A percentile compares a stretch with the other conserved stretches of the same genome.
Conservation (phyloP, 768 basidiomycete species). For the Galerina marginata region DNA sequence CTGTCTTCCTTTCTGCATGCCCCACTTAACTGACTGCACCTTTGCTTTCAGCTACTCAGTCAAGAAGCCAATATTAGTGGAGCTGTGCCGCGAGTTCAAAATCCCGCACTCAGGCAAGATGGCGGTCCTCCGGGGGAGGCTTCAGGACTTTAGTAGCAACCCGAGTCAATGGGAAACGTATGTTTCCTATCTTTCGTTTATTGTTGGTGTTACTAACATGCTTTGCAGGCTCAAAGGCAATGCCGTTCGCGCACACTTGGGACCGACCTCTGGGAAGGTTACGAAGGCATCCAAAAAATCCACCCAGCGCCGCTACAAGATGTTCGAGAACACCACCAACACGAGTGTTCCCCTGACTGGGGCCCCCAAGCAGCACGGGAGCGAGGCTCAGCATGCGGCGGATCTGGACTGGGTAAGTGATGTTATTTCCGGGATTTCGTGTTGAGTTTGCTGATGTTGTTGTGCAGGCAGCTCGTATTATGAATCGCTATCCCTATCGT, state of each 20-base stretch:
- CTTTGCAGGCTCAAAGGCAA: neutral
- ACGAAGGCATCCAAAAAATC: neutral
- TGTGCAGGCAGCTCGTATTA: neutral
- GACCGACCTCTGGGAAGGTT: neutral
- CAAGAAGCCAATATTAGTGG: too few relatives aligned
- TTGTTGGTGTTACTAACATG: neutral
- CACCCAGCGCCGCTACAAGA: neutral
- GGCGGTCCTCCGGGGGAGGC: too few relatives aligned
- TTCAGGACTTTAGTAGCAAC: too few relatives aligned
- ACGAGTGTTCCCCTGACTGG: neutral
- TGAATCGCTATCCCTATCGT: slow-evolving; percentile 3
- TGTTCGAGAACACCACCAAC: neutral
- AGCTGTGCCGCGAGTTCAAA: too few relatives aligned
- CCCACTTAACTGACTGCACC: too few relatives aligned
- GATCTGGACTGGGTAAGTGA: neutral
- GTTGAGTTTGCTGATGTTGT: too few relatives aligned
- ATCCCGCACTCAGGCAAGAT: too few relatives aligned
- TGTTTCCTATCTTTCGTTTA: neutral
- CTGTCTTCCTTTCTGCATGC: too few relatives aligned
- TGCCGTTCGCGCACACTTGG: neutral
- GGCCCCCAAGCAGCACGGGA: neutral
- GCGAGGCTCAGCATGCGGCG: neutral
- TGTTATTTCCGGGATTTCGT: neutral
- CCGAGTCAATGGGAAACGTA: neutral
- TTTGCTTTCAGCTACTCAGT: too few relatives aligned